These are phyloP conservation scores for Nemania serpens DNA, from an alignment of 2,329 filamentous ascomycete species.

Conservation along the genomic window DNA sequence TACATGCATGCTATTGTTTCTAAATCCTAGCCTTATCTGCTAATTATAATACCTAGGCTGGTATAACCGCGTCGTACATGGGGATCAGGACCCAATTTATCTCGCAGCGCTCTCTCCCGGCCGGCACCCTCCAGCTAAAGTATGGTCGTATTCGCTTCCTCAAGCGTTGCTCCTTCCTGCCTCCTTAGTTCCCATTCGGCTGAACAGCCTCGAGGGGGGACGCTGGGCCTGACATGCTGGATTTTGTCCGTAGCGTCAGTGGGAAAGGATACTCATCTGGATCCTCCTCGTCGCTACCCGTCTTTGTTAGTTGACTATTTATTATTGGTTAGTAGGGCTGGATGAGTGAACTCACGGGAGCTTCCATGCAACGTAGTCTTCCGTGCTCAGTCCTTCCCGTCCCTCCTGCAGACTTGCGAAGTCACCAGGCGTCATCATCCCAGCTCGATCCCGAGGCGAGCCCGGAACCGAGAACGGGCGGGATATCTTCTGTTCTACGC, in stretches of 20 bases:
- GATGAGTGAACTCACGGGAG: conserved; percentile 74
- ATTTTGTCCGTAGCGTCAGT: conserved; percentile 58
- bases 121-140: background rate
- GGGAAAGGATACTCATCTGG: conserved; percentile 71
- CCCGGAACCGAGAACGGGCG: conserved; percentile 92
- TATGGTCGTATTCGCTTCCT: background rate
- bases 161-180: background rate
- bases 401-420: conserved; percentile 96
- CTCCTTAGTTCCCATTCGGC: conserved; percentile 47
- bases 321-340: background rate
- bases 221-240: conserved; percentile 40
- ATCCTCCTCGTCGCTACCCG: conserved; percentile 84
- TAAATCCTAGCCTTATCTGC: background rate
- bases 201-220: conserved; percentile 50
- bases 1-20: background rate
- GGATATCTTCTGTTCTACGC: conserved; percentile 93
- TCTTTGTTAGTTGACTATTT: conserved; percentile 37
- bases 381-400: conserved; percentile 87
- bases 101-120: too few species aligned
- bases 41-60: background rate
- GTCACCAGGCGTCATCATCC: conserved; percentile 99
- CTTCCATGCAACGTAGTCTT: conserved; percentile 98
- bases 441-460: conserved; percentile 84
- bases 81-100: background rate
- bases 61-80: background rate